phyloP scores from a whole-genome alignment of 495 filamentous ascomycete genomes.

The Daldinia bambusicola region DNA sequence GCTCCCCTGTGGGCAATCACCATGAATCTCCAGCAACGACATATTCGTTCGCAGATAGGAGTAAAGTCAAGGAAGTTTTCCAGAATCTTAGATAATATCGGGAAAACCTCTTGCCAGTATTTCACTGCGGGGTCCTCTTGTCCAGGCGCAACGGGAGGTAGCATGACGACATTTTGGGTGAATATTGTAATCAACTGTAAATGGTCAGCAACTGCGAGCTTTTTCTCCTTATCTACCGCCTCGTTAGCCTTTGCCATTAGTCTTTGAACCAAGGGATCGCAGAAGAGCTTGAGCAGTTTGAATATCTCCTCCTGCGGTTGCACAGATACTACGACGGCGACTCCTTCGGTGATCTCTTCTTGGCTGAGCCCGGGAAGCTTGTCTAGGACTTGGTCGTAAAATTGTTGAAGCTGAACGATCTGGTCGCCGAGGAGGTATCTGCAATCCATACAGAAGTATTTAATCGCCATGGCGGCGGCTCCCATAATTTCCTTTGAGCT shows the following conservation, averaged over 20 bases:
- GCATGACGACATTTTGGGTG: constrained; percentile 73
- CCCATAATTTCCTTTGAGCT: constrained; percentile 86
- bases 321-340: constrained; percentile 87
- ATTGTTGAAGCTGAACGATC: constrained; percentile 83
- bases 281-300: constrained; percentile 87
- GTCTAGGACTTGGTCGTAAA: constrained; percentile 89
- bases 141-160: constrained; percentile 76
- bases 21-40: constrained; percentile 95
- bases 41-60: constrained; percentile 92
- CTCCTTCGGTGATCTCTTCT: constrained; percentile 95
- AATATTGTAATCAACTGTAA: constrained; percentile 93
- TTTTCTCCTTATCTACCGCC: constrained; percentile 80
- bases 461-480: constrained; percentile 92
- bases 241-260: constrained; percentile 88
- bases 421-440: constrained; percentile 82
- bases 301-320: constrained; percentile 84
- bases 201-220: constrained; percentile 87
- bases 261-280: constrained; percentile 87
- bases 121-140: constrained; percentile 90
- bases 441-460: constrained; percentile 96
- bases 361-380: constrained; percentile 85
- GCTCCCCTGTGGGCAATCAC: constrained; percentile 92
- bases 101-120: constrained; percentile 94
- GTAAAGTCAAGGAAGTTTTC: constrained; percentile 84
- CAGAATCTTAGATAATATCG: constrained; percentile 81